Base-by-base conservation (phyloP, 306 rosid genomes). In the Nissolia schottii region DNA sequence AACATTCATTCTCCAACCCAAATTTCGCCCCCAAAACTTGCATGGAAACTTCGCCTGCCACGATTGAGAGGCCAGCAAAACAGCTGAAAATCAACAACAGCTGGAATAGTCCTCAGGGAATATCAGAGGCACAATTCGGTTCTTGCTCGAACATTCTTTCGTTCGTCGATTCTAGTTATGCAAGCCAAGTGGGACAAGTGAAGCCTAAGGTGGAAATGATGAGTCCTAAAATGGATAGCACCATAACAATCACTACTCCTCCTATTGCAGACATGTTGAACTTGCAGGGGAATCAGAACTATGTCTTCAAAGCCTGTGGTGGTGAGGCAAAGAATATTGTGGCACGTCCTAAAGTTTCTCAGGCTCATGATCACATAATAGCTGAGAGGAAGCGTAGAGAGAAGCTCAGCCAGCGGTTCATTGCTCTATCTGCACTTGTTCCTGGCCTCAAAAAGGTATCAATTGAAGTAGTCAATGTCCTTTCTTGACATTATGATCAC, bases 371-470 rank as follows among this genome's bases (percentile, higher is more conserved):
- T 64, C 98, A 94, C 71, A 82, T 91, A 60, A 72, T 91, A 0
- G 97, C 98, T 4, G 98, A 94, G 69, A 76, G 98, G 83, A 91
- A 85, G 73, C 79, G 98, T 8, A 69, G 98, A 22, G 97, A 93
- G 86, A 94, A 94, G 78, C 98, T 94, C 67, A 89, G 89, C 79
- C 96, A 94, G 58, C 68, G 91, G 73, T 94, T 94, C 80, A 86
- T 91, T 16, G 92, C 97, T 77, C 79, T 93, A 22, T 89, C 98
- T 69, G 98, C 98, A 32, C 80, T 91, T 49, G 83, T 91, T 86
- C 97, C 98, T n/a, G 93, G 87, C 75, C 90, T 94, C 2, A 91
- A 89, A 85, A 94, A 94, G 97, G 98, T 94, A 76, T 9, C 22
- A 15, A 34, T 32, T n/a, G 7, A 25, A 27, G 8, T 35, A 66